Evolutionary conservation across 768 basidiomycete genomes (phyloP).

Genomic region (Russula emetica): DNA sequence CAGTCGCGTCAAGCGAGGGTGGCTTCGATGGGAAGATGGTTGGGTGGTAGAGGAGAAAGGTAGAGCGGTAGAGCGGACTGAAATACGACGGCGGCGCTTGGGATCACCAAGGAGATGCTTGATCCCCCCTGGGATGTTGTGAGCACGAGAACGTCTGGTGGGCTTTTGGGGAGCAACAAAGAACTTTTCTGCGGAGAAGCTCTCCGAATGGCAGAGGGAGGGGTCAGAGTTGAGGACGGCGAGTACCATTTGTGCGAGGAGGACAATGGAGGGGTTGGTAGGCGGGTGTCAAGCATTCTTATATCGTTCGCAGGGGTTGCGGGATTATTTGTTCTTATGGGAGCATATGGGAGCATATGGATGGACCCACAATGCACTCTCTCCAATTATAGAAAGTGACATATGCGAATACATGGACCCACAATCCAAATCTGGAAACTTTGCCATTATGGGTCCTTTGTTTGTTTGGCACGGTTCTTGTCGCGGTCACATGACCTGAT

Average conservation of each 20-base stretch:
- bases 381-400: slow-evolving; percentile 1
- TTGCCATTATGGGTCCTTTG: slow-evolving; percentile 8
- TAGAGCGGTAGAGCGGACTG: background rate
- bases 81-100: slow-evolving; percentile 18
- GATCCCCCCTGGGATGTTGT: slow-evolving; percentile 22
- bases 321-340: slow-evolving; percentile 7
- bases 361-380: slow-evolving; percentile 9
- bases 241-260: slow-evolving; percentile 15
- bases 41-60: background rate
- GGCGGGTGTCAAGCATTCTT: slow-evolving; percentile 10
- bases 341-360: background rate
- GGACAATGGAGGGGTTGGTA: background rate
- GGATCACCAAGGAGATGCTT: slow-evolving; percentile 22
- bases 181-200: background rate
- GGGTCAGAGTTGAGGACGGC: slow-evolving; percentile 14
- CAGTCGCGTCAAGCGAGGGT: background rate
- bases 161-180: slow-evolving; percentile 2
- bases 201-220: slow-evolving; percentile 6
- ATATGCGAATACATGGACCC: slow-evolving; percentile 9
- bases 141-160: slow-evolving; percentile 13
- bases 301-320: background rate
- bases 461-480: background rate
- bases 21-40: background rate
- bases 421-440: slow-evolving; percentile 12
- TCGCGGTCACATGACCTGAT: slow-evolving; percentile 18